A percentile compares a stretch with the other conserved stretches of the same genome.
These are phyloP conservation scores for Linum usitatissimum DNA, from an alignment of 345 rosid species.

Conservation along the genomic window DNA sequence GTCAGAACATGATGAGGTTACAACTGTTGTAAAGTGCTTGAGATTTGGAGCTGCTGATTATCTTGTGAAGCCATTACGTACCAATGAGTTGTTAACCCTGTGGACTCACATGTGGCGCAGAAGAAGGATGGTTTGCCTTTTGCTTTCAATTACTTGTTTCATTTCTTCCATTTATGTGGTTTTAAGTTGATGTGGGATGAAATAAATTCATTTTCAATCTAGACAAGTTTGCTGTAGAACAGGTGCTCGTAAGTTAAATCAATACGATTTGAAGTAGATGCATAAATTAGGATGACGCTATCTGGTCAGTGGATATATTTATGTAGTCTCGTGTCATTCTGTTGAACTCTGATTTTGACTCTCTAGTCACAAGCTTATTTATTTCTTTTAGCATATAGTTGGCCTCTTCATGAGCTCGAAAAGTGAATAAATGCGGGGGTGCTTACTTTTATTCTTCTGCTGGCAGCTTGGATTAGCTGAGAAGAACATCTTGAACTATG, in stretches of 20 bases:
- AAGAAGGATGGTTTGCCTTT: constrained; percentile 41
- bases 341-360: not conserved
- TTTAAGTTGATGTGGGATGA: not conserved
- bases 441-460: not conserved
- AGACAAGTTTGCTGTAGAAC: no score
- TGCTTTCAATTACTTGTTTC: not conserved
- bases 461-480: constrained; percentile 92
- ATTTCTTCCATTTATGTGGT: not conserved
- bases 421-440: not conserved
- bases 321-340: not conserved
- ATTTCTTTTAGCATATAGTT: no score
- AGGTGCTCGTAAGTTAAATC: no score
- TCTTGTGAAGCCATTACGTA: constrained; percentile 77
- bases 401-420: not conserved
- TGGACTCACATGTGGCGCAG: constrained; percentile 91
- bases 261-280: constrained; percentile 6
- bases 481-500: constrained; percentile 81
- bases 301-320: not conserved
- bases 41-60: constrained; percentile 83
- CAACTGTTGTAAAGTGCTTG: constrained; percentile 70
- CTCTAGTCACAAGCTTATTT: not conserved
- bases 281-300: not conserved
- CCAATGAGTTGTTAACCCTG: constrained; percentile 65
- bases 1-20: constrained; percentile 77
- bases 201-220: no score